A percentile compares a stretch with the other conserved stretches of the same genome.
phyloP scores from a whole-genome alignment of 257 asterid genomes.

The Forsythia suspensa region DNA sequence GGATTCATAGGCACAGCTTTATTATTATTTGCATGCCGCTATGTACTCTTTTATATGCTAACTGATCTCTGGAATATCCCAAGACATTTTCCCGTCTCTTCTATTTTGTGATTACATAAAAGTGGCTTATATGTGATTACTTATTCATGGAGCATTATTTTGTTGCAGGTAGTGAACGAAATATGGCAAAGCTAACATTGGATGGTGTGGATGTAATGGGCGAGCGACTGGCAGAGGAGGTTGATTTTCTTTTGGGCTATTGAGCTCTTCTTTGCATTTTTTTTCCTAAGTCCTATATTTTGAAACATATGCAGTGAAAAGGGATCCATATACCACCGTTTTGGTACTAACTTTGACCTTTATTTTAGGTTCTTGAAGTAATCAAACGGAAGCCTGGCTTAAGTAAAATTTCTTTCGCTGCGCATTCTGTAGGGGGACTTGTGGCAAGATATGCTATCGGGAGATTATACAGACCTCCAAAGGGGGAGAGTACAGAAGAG shows the following conservation, averaged over 20 bases:
- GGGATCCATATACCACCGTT: constrained; percentile 3
- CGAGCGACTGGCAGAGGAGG: constrained; percentile 91
- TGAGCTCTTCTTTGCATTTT: constrained; percentile 3
- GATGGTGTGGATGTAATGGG: constrained; percentile 99
- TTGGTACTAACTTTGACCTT: constrained; percentile 27
- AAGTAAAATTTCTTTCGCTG: constrained; percentile 81
- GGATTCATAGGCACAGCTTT: neutral
- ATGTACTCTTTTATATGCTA: neutral
- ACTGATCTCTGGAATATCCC: neutral
- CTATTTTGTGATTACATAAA: neutral
- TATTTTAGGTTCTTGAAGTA: constrained; percentile 75
- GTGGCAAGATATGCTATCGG: constrained; percentile 98
- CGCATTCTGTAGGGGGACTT: constrained; percentile 98
- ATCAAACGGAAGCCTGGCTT: constrained; percentile 61
- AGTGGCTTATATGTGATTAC: constrained; percentile 19
- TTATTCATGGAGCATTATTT: constrained; percentile 10
- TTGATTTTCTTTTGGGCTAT: constrained; percentile 30
- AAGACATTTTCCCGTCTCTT: neutral
- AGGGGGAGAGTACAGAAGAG: constrained; percentile 33
- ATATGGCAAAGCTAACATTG: constrained; percentile 69
- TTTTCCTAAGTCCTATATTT: neutral
- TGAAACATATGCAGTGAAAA: neutral
- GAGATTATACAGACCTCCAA: constrained; percentile 61
- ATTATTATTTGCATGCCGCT: neutral
- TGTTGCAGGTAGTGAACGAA: constrained; percentile 81